Evolutionary conservation across 2,329 filamentous ascomycete genomes (phyloP), one percentile per base, ranked within the genome.

Genomic region (Fusarium stilboides): DNA sequence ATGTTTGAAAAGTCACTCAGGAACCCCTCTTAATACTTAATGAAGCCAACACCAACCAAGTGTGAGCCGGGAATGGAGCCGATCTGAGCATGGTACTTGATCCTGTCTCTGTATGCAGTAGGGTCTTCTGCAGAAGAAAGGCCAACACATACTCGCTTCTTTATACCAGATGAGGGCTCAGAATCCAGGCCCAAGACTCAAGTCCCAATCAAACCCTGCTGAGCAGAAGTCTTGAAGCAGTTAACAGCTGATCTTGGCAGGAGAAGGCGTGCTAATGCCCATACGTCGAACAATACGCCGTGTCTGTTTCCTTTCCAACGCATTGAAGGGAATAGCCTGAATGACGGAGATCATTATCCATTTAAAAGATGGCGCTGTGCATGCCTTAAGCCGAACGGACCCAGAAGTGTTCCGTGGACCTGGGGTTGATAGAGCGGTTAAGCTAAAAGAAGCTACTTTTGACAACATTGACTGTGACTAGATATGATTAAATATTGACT

Each of bases 171-270:
- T 46, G 36, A 56, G 55, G 62, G 45, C 57, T 53, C 67, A 70
- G 62, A 45, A 57, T 43, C 19, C 40, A 42, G 39, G 53, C 65
- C 59, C 61, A 44, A 55, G n/a, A 28, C 36, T 45, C 36, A n/a
- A 20, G 26, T 26, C 47, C 40, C 34, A 53, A 44, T 43, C 45
- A 47, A 50, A 42, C 53, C 43, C 37, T 42, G 42, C 43, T 46
- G 56, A 53, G 33, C 20, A 53, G 58, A 51, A 51, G 57, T 51
- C 65, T 64, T 54, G 59, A 65, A 65, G 51, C 50, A 69, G 62
- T 52, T 28, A 56, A 62, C 65, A 68, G 68, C 68, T 62, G 66
- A 72, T 73, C 46, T 49, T 68, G 42, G 53, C 49, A 46, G 55
- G 57, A 24, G 26, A 62, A 51, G 60, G 46, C 50, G 51, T 53